Conservation (phyloP, 2,329 filamentous ascomycete genomes). For the Cephalotrichum gorgonifer region DNA sequence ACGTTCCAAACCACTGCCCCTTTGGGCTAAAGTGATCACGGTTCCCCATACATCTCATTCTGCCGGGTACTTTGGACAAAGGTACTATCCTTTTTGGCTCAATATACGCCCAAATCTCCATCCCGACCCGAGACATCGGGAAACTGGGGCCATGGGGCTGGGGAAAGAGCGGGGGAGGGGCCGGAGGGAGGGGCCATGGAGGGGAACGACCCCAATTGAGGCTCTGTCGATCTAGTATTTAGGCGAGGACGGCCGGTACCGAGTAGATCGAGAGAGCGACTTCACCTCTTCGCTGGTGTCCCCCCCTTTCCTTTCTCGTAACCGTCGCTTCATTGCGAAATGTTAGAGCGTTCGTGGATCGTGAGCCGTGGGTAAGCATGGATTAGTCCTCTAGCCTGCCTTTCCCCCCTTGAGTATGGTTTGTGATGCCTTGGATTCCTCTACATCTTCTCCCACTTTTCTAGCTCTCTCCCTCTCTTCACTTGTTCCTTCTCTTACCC, state of each 20-base stretch:
- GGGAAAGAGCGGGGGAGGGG: not conserved
- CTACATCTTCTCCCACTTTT: too few relatives aligned
- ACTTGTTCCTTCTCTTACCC: too few relatives aligned
- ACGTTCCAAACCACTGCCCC: too few relatives aligned
- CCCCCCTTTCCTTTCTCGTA: not conserved
- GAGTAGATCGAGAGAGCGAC: not conserved
- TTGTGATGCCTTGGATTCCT: too few relatives aligned
- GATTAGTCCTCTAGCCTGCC: too few relatives aligned
- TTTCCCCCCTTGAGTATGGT: too few relatives aligned
- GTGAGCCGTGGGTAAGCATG: too few relatives aligned
- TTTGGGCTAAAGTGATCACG: too few relatives aligned
- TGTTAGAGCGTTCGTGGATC: too few relatives aligned
- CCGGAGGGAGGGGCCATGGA: not conserved
- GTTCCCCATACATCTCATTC: too few relatives aligned
- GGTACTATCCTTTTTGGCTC: not conserved
- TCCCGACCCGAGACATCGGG: not conserved
- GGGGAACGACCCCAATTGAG: not conserved
- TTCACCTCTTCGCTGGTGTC: not conserved
- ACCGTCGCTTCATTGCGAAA: too few relatives aligned
- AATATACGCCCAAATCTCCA: not conserved
- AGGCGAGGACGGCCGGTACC: not conserved
- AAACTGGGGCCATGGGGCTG: not conserved
- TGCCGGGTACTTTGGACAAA: not conserved
- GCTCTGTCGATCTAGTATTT: not conserved
- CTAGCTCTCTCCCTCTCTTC: too few relatives aligned